These are phyloP conservation scores for Geotrichum ghanense DNA, from an alignment of 805 yeast species.

Conservation along the genomic window DNA sequence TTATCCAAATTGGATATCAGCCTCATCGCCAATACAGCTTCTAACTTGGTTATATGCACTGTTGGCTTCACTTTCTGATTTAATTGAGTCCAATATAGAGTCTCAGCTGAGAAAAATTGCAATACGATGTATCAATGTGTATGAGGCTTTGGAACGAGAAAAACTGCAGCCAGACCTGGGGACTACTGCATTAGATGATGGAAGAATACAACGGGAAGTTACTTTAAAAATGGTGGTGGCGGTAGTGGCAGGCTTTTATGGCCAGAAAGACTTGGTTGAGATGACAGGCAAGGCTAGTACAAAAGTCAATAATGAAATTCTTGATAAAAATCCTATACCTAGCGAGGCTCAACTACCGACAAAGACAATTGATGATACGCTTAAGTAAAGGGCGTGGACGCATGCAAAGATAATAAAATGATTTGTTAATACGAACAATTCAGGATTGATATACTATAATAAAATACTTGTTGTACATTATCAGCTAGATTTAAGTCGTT, in stretches of 20 bases:
- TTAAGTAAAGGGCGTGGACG: too few relatives aligned
- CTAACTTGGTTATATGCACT: neutral
- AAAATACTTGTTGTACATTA: too few relatives aligned
- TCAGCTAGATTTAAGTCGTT: too few relatives aligned
- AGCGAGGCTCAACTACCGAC: too few relatives aligned
- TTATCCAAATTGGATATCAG: neutral
- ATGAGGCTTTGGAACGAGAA: neutral
- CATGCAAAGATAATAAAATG: too few relatives aligned
- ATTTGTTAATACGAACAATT: too few relatives aligned
- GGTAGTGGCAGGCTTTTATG: slow-evolving; percentile 13
- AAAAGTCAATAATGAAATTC: too few relatives aligned
- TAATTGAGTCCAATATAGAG: neutral
- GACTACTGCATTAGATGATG: neutral
- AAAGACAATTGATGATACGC: too few relatives aligned
- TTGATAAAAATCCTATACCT: too few relatives aligned
- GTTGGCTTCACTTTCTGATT: neutral
- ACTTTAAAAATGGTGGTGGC: slow-evolving; percentile 15
- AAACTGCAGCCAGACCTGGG: neutral
- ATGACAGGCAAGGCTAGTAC: too few relatives aligned
- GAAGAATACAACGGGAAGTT: neutral
- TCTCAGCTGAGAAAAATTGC: neutral
- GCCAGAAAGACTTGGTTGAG: slow-evolving; percentile 7
- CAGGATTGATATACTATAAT: too few relatives aligned
- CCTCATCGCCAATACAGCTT: neutral
- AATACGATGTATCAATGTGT: neutral